phyloP scores from a whole-genome alignment of 202 grass and related monocot species.

The Schoenoplectus triqueter region DNA sequence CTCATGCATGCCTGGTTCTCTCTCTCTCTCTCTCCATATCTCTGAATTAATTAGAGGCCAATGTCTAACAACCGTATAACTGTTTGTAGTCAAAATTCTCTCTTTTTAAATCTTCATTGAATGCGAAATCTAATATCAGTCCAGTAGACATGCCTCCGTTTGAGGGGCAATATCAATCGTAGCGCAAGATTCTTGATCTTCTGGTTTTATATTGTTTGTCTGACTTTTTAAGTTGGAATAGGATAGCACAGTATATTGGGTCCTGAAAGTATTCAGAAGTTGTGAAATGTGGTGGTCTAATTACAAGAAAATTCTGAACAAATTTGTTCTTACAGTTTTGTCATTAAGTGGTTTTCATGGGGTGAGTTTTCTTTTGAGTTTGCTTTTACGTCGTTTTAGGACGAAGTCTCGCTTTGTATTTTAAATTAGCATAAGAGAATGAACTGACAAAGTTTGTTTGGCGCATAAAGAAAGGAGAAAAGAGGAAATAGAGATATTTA shows the following conservation, averaged over 20 bases:
- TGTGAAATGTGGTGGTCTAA: background rate
- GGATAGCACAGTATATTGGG: background rate
- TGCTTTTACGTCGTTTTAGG: background rate
- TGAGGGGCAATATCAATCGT: background rate
- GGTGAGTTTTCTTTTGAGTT: background rate
- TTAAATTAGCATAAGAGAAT: background rate
- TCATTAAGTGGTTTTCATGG: background rate
- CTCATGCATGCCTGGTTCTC: slow-evolving; percentile 12
- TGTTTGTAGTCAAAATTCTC: background rate
- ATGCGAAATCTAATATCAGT: background rate
- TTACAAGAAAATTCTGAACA: background rate
- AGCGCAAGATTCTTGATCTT: background rate
- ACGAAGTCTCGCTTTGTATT: background rate
- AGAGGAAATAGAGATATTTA: slow-evolving; percentile 16
- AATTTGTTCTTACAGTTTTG: slow-evolving; percentile 11
- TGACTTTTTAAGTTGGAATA: background rate
- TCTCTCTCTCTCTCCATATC: background rate
- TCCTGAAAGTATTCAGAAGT: background rate
- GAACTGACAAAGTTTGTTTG: background rate
- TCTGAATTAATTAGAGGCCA: background rate
- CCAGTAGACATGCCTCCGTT: background rate
- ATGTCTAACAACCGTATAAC: background rate
- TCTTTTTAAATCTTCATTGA: background rate
- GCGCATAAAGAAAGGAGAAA: background rate
- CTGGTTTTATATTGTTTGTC: background rate